phyloP scores from a whole-genome alignment of 1,139 yeast genomes.

The Sugiyamaella neomexicana region DNA sequence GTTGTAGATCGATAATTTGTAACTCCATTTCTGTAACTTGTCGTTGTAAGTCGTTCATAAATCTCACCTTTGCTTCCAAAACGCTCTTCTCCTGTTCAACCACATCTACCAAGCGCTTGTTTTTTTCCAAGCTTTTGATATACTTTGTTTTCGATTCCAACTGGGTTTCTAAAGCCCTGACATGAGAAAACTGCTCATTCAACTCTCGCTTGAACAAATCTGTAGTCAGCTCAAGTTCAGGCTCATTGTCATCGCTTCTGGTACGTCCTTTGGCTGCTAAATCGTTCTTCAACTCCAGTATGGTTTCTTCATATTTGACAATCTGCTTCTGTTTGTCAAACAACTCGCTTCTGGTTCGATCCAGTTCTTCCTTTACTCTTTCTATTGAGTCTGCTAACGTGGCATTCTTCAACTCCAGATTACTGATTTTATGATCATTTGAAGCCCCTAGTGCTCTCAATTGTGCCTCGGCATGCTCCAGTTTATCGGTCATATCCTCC shows the following conservation, averaged over 20 bases:
- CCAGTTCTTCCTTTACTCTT: conserved; percentile 26
- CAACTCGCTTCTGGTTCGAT: conserved; percentile 22
- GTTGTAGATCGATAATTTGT: conserved; percentile 51
- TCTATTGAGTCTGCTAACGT: conserved; percentile 22
- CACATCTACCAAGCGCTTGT: conserved; percentile 50
- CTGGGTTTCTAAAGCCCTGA: conserved; percentile 56
- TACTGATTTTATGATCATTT: conserved; percentile 18
- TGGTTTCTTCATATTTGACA: conserved; percentile 41
- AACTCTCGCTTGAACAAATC: conserved; percentile 49
- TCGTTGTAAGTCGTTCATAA: conserved; percentile 49
- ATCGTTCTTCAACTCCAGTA: conserved; percentile 17
- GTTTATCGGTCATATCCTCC: conserved; percentile 19
- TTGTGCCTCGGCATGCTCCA: conserved; percentile 25
- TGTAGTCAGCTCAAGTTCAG: conserved; percentile 12
- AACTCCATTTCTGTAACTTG: conserved; percentile 54
- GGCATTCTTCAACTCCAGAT: conserved; percentile 25
- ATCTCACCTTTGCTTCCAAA: conserved; percentile 46
- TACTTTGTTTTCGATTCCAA: conserved; percentile 51
- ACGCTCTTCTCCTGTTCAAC: conserved; percentile 52
- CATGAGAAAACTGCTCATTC: conserved; percentile 56
- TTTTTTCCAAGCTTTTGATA: conserved; percentile 45
- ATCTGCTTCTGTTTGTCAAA: conserved; percentile 38
- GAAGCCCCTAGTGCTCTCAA: conserved; percentile 21
- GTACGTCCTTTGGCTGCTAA: conserved; percentile 5
- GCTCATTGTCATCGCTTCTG: conserved; percentile 20